Evolutionary conservation across 805 yeast genomes (phyloP).

Genomic region (Starmerella sirachaensis): DNA sequence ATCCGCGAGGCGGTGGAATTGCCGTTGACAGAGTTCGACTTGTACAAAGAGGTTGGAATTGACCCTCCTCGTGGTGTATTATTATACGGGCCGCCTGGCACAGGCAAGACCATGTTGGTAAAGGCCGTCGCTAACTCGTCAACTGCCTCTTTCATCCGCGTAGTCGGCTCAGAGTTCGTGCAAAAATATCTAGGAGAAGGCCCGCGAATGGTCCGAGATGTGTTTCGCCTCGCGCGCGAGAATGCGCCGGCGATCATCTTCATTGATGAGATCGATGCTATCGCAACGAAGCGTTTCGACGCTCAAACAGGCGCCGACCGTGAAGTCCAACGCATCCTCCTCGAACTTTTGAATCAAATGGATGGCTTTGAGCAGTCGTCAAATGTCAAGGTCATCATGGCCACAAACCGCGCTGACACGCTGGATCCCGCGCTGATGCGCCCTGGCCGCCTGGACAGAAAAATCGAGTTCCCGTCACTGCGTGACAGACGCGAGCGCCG

Average conservation of each 20-base stretch:
- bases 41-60: slow-evolving; percentile 94
- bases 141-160: slow-evolving; percentile 90
- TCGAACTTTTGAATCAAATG: slow-evolving; percentile 95
- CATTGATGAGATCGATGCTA: slow-evolving; percentile 97
- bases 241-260: slow-evolving; percentile 94
- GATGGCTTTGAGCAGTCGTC: slow-evolving; percentile 96
- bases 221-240: slow-evolving; percentile 91
- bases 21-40: slow-evolving; percentile 89
- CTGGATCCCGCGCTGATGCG: slow-evolving; percentile 95
- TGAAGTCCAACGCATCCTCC: slow-evolving; percentile 94
- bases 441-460: slow-evolving; percentile 97
- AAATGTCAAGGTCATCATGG: slow-evolving; percentile 96
- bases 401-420: slow-evolving; percentile 98
- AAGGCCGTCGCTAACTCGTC: slow-evolving; percentile 97
- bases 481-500: slow-evolving; percentile 98
- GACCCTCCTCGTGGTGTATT: slow-evolving; percentile 98
- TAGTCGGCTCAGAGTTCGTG: slow-evolving; percentile 95
- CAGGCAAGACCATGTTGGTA: slow-evolving; percentile 97
- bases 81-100: slow-evolving; percentile 98
- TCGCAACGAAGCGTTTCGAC: slow-evolving; percentile 97
- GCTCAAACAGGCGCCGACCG: slow-evolving; percentile 99
- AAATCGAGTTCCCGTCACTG: slow-evolving; percentile 91
- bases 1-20: slow-evolving; percentile 96
- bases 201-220: slow-evolving; percentile 98
- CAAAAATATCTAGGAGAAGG: slow-evolving; percentile 98